These are phyloP conservation scores for Exophiala spinifera DNA, from an alignment of 2,329 filamentous ascomycete species.

Conservation along the genomic window DNA sequence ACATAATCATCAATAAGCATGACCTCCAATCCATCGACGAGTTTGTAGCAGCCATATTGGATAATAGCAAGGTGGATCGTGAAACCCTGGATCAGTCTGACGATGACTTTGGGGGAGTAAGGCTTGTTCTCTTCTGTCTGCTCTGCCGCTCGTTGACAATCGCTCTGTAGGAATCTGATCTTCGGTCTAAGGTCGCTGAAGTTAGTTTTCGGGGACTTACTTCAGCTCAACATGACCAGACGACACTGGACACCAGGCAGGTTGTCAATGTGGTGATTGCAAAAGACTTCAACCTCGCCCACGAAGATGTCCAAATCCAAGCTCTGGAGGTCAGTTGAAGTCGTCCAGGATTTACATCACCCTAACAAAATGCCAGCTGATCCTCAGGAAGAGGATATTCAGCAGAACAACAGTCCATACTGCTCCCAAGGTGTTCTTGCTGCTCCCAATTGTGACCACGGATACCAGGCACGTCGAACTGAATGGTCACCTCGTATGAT, in stretches of 20 bases:
- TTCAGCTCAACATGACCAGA: conserved; percentile 6
- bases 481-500: conserved; percentile 42
- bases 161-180: conserved; percentile 5
- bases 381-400: conserved; percentile 74
- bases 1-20: conserved; percentile 69
- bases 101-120: conserved; percentile 21
- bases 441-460: conserved; percentile 67
- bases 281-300: conserved; percentile 71
- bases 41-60: conserved; percentile 69
- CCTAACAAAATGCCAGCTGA: conserved; percentile 57
- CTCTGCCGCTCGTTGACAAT: not conserved
- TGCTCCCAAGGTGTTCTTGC: conserved; percentile 74
- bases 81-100: conserved; percentile 9
- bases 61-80: conserved; percentile 32
- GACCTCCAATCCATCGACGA: conserved; percentile 73
- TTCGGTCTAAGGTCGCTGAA: conserved; percentile 11
- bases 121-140: not conserved
- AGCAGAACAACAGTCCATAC: conserved; percentile 70
- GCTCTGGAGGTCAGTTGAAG: conserved; percentile 52
- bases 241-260: conserved; percentile 47
- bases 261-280: conserved; percentile 83
- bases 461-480: conserved; percentile 34
- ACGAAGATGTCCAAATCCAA: conserved; percentile 78
- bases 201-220: conserved; percentile 16
- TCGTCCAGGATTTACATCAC: not conserved